Evolutionary conservation across 306 rosid species (phyloP).

Genomic region (Trifolium pratense): DNA sequence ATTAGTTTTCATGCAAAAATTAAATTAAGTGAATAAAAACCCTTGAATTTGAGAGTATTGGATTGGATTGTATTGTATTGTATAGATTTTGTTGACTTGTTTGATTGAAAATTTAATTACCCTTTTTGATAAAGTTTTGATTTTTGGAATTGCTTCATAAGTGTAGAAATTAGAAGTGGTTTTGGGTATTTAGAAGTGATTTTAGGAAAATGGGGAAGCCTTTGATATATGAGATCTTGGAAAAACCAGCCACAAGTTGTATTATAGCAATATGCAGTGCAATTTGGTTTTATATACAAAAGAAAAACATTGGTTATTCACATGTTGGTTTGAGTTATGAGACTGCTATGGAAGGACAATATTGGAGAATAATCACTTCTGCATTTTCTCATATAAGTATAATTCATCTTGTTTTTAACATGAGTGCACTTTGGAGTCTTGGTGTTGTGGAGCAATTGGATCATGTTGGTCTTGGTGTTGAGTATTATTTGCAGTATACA

Average conservation of each 20-base stretch:
- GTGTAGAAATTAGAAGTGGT: slow-evolving; percentile 3
- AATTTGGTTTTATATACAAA: slow-evolving; percentile 92
- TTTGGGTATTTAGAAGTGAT: slow-evolving; percentile 20
- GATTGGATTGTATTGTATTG: not conserved
- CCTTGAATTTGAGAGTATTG: slow-evolving; percentile 39
- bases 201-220: slow-evolving; percentile 81
- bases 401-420: slow-evolving; percentile 91
- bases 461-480: slow-evolving; percentile 76
- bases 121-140: slow-evolving; percentile 25
- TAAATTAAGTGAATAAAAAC: not conserved
- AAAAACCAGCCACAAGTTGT: slow-evolving; percentile 88
- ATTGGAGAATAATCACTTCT: slow-evolving; percentile 94
- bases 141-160: slow-evolving; percentile 28
- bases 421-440: slow-evolving; percentile 99
- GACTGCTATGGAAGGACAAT: slow-evolving; percentile 83
- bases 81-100: slow-evolving; percentile 23
- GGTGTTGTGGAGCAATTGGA: slow-evolving; percentile 81
- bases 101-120: slow-evolving; percentile 34
- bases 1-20: slow-evolving; percentile 1
- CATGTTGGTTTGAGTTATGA: slow-evolving; percentile 97
- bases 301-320: slow-evolving; percentile 88
- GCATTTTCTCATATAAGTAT: slow-evolving; percentile 91
- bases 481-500: slow-evolving; percentile 91
- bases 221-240: slow-evolving; percentile 85
- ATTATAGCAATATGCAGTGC: slow-evolving; percentile 84